Base-by-base conservation (phyloP, 148 eudicot genomes). In the Salicornia ramosissima region DNA sequence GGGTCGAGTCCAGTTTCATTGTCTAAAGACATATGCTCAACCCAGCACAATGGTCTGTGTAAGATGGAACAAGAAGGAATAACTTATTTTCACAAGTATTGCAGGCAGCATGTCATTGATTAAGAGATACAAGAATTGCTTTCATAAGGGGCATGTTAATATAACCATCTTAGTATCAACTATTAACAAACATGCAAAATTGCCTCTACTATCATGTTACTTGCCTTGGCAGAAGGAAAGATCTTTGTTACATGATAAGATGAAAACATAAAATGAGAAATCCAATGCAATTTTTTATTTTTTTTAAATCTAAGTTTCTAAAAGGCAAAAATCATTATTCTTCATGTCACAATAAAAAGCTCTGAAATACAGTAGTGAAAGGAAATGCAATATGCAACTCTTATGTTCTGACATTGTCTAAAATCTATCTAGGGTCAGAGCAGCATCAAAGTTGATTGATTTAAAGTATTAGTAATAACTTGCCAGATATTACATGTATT, bases 1-100 rank as follows among this genome's bases (percentile, higher is more conserved):
- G 89, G 96, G 80, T 92, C 97, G 76, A 92, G 68, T 46, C 97
- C 97, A 60, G 90, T 86, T 78, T 89, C 96, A 71, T 92, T 92
- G 81, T 92, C 86, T 56, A 92, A 81, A 65, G 92, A 89, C 97
- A 92, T 92, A 70, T 92, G 97, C 70, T 92, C 92, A 78, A 86
- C 87, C 97, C 97, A 92, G 75, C 97, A 92, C 69, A 83, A 82
- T 64, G 97, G 97, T 73, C 97, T 92, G 75, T 60, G 74, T 22
- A 51, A 80, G 61, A 65, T 62, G 69, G 49, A 29, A 68, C 30
- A 43, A 8, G 57, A 64, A 55, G 9, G 49, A 29, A 34, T 61
- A 18, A 61, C 6, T 61, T 2, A 61, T n/a, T 7, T 36, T 33
- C 8, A 19, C 14, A 18, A 30, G 42, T 19, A 22, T 56, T 55